Percentiles rank a stretch among this genome's conserved stretches.
Evolutionary conservation across 495 filamentous ascomycete species (phyloP).

Genomic region (Talaromyces borbonicus): DNA sequence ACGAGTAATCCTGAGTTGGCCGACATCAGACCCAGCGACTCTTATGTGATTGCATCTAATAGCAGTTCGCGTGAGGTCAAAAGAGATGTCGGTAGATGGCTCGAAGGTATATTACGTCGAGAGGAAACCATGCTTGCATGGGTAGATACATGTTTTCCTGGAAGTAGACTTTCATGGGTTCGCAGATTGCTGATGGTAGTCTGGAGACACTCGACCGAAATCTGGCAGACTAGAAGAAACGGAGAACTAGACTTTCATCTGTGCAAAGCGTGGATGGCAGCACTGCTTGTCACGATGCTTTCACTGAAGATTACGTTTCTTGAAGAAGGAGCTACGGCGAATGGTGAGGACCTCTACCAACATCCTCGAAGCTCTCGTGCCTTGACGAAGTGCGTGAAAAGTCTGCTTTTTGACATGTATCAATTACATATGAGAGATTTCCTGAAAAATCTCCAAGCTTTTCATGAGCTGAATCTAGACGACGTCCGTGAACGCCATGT

Average conservation of each 20-base stretch:
- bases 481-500: neutral
- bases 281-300: conserved; percentile 5
- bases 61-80: neutral
- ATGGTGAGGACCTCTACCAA: no score
- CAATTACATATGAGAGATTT: neutral
- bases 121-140: neutral
- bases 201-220: conserved; percentile 4
- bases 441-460: neutral
- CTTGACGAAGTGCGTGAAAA: conserved; percentile 6
- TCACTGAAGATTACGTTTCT: conserved; percentile 2
- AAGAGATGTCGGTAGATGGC: conserved; percentile 1
- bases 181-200: neutral
- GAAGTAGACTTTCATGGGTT: conserved; percentile 1
- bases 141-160: conserved; percentile 5
- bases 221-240: neutral
- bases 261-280: conserved; percentile 4
- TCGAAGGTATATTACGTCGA: neutral
- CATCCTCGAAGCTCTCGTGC: neutral
- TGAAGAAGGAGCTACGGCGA: neutral
- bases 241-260: neutral
- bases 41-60: neutral
- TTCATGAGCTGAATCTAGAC: neutral
- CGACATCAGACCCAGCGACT: neutral
- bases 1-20: neutral
- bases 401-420: conserved; percentile 4